Evolutionary conservation across 2,329 filamentous ascomycete genomes (phyloP).

Genomic region (Hypomyces perniciosus): DNA sequence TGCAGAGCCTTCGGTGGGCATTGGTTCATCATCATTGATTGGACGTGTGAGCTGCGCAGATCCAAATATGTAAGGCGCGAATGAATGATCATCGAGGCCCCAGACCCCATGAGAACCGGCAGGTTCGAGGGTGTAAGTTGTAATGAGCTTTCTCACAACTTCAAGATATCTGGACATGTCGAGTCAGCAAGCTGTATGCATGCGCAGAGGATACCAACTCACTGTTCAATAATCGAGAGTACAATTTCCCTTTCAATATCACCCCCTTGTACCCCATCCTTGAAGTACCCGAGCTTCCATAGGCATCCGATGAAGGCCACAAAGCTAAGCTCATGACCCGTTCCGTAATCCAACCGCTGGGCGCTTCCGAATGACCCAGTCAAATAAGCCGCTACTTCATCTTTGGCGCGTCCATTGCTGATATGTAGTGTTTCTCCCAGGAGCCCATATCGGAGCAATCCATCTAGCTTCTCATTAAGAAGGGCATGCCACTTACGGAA

Average conservation of each 20-base stretch:
- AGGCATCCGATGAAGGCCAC: constrained; percentile 82
- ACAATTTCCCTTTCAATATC: constrained; percentile 74
- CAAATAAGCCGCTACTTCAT: constrained; percentile 73
- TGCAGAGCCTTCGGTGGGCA: constrained; percentile 74
- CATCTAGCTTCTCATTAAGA: constrained; percentile 52
- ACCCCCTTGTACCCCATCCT: constrained; percentile 43
- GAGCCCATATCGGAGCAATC: constrained; percentile 23
- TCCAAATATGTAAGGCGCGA: constrained; percentile 89
- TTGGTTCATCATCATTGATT: constrained; percentile 54
- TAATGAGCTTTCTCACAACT: constrained; percentile 75
- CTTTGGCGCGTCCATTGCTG: constrained; percentile 42
- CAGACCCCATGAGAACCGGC: constrained; percentile 96
- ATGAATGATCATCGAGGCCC: constrained; percentile 97
- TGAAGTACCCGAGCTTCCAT: constrained; percentile 85
- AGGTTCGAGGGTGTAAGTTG: constrained; percentile 88
- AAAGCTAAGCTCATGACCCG: constrained; percentile 93
- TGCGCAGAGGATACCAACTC: constrained; percentile 33
- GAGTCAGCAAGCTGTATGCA: not conserved
- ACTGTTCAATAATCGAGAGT: constrained; percentile 76
- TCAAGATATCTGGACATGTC: constrained; percentile 58
- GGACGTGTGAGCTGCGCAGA: constrained; percentile 82
- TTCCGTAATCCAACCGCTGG: constrained; percentile 89
- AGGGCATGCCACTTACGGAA: constrained; percentile 79
- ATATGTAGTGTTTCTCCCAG: constrained; percentile 26
- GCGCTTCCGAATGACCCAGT: constrained; percentile 81